Conservation (phyloP, 2,329 filamentous ascomycete genomes). For the Aureobasidium lini region DNA sequence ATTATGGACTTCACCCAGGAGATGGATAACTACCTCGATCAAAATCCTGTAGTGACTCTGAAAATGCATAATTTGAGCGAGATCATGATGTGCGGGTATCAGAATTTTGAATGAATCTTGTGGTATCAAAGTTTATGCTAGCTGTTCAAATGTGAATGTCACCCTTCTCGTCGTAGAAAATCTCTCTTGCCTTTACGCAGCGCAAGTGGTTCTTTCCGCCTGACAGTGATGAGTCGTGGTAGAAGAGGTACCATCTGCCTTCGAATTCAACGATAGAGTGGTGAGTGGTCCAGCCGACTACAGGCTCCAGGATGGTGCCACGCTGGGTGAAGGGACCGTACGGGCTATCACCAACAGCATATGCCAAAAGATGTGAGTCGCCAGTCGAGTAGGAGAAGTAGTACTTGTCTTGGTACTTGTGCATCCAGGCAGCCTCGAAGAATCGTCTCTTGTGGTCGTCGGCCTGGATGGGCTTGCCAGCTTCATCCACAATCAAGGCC, state of each 20-base stretch:
- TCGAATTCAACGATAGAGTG: conserved; percentile 70
- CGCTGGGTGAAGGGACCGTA: conserved; percentile 66
- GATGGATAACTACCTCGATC: too few species aligned
- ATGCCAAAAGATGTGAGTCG: conserved; percentile 67
- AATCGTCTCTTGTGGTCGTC: conserved; percentile 68
- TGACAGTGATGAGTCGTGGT: conserved; percentile 66
- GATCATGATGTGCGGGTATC: too few species aligned
- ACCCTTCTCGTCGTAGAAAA: conserved; percentile 61
- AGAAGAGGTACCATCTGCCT: conserved; percentile 66
- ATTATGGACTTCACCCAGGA: too few species aligned
- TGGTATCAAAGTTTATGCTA: neutral
- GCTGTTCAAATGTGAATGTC: conserved; percentile 38
- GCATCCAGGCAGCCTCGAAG: conserved; percentile 76
- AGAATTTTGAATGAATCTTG: neutral
- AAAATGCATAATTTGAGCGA: too few species aligned
- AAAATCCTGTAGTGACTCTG: too few species aligned
- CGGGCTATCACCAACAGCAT: conserved; percentile 58
- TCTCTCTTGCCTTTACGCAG: conserved; percentile 67
- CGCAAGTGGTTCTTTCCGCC: conserved; percentile 63
- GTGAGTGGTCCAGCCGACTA: conserved; percentile 75
- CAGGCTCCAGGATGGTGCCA: conserved; percentile 65
- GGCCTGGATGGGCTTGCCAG: conserved; percentile 51
- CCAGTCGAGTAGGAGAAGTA: conserved; percentile 75
- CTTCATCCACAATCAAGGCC: conserved; percentile 57
- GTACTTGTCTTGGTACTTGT: conserved; percentile 62